Evolutionary conservation across 1,139 yeast genomes (phyloP).

Genomic region (Tardiomyces depauwii): DNA sequence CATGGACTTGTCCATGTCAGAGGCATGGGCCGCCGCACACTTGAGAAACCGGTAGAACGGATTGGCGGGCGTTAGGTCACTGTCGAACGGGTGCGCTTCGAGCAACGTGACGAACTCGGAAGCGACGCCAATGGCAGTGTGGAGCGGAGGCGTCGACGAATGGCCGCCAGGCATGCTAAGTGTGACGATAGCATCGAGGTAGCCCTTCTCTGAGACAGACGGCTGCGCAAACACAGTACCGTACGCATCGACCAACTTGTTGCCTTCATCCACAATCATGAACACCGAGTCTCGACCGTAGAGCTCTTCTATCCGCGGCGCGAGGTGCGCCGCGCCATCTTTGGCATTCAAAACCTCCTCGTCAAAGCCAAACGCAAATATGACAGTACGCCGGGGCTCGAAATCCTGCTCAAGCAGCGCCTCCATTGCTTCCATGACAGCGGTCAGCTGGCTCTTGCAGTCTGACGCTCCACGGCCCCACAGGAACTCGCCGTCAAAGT

Average conservation of each 20-base stretch:
- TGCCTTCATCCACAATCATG: conserved; percentile 45
- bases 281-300: conserved; percentile 42
- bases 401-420: conserved; percentile 36
- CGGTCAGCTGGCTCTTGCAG: conserved; percentile 47
- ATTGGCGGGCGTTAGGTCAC: conserved; percentile 36
- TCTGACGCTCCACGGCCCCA: conserved; percentile 63
- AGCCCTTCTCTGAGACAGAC: conserved; percentile 61
- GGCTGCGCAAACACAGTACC: conserved; percentile 46
- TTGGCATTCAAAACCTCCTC: conserved; percentile 50
- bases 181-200: conserved; percentile 38
- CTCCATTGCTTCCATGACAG: conserved; percentile 49
- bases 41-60: conserved; percentile 40
- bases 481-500: conserved; percentile 44
- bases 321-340: conserved; percentile 44
- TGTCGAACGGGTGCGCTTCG: conserved; percentile 39
- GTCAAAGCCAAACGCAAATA: conserved; percentile 58
- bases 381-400: conserved; percentile 41
- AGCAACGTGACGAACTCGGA: conserved; percentile 40
- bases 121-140: conserved; percentile 60
- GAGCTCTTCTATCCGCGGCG: conserved; percentile 33
- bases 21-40: conserved; percentile 17
- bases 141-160: conserved; percentile 60
- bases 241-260: conserved; percentile 28
- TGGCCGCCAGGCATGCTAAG: conserved; percentile 65
- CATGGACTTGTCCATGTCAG: conserved; percentile 8